Evolutionary conservation across 2,329 filamentous ascomycete genomes (phyloP).

Genomic region (Botrytis elliptica): DNA sequence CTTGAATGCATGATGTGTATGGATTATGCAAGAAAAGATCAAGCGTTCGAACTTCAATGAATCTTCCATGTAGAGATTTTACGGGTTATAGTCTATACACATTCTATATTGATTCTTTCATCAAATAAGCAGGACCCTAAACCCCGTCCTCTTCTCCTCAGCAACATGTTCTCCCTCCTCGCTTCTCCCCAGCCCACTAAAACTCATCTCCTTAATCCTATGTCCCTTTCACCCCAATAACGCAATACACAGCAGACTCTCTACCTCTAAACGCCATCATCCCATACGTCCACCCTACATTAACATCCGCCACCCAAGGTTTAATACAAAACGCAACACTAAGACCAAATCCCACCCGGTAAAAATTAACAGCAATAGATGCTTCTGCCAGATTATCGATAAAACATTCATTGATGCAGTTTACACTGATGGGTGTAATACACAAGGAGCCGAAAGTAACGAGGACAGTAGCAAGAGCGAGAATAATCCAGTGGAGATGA

Average conservation of each 20-base stretch:
- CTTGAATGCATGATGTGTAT: too few relatives aligned
- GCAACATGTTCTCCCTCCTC: conserved; percentile 36
- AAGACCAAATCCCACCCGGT: background rate
- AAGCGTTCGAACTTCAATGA: too few relatives aligned
- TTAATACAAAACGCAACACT: conserved; percentile 6
- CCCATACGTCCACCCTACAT: conserved; percentile 9
- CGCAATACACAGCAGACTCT: background rate
- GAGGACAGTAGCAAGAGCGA: conserved; percentile 5
- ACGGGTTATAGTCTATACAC: too few relatives aligned
- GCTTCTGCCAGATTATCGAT: conserved; percentile 4
- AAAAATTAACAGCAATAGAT: background rate
- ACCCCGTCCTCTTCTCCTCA: conserved; percentile 9
- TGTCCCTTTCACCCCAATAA: conserved; percentile 8
- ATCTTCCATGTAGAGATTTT: too few relatives aligned
- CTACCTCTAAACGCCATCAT: conserved; percentile 6
- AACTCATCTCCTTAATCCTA: background rate
- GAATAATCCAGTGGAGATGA: conserved; percentile 9
- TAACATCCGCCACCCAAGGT: background rate
- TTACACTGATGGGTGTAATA: background rate
- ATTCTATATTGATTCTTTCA: too few relatives aligned
- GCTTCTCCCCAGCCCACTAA: conserved; percentile 23
- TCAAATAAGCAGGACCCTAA: background rate
- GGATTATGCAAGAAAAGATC: too few relatives aligned
- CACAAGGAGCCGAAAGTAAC: conserved; percentile 8
- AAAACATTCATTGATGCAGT: conserved; percentile 16